phyloP scores from a whole-genome alignment of 129 eudicot species.

The Cynara cardunculus region DNA sequence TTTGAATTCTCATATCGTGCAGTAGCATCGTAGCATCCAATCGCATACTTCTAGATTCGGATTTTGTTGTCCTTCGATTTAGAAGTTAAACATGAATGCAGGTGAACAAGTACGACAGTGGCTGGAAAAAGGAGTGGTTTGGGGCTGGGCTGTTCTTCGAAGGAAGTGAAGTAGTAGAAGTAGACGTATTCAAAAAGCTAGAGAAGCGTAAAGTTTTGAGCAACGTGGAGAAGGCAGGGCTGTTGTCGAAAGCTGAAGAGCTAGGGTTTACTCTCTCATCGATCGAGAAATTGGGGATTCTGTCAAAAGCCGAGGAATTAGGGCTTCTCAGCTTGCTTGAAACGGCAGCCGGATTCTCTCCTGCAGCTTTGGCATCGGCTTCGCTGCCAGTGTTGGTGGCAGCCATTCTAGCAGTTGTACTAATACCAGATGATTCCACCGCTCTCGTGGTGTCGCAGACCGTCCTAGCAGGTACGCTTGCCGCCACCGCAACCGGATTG shows the following conservation, averaged over 20 bases:
- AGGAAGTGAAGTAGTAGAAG: conserved; percentile 74
- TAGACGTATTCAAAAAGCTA: conserved; percentile 86
- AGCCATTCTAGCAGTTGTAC: conserved; percentile 52
- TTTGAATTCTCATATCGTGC: neutral
- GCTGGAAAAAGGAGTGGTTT: conserved; percentile 88
- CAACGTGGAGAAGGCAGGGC: conserved; percentile 83
- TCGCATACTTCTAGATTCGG: neutral
- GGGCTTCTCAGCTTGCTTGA: conserved; percentile 87
- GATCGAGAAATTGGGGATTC: conserved; percentile 78
- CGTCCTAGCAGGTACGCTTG: conserved; percentile 56
- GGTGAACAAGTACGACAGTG: conserved; percentile 81
- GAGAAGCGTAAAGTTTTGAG: conserved; percentile 82
- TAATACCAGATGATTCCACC: conserved; percentile 76
- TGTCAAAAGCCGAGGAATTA: conserved; percentile 88
- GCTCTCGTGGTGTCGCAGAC: conserved; percentile 61
- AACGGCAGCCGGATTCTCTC: conserved; percentile 50
- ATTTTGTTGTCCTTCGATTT: neutral
- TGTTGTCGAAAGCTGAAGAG: conserved; percentile 83
- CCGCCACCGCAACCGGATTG: conserved; percentile 59
- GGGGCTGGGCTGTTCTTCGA: conserved; percentile 89
- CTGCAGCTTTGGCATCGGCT: conserved; percentile 72
- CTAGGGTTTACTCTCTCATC: conserved; percentile 80
- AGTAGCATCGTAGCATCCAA: neutral
- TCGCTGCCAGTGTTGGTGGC: conserved; percentile 64
- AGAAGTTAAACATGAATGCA: conserved; percentile 11